Conservation (phyloP, 2,329 filamentous ascomycete genomes). For the Bipolaris zeicola region DNA sequence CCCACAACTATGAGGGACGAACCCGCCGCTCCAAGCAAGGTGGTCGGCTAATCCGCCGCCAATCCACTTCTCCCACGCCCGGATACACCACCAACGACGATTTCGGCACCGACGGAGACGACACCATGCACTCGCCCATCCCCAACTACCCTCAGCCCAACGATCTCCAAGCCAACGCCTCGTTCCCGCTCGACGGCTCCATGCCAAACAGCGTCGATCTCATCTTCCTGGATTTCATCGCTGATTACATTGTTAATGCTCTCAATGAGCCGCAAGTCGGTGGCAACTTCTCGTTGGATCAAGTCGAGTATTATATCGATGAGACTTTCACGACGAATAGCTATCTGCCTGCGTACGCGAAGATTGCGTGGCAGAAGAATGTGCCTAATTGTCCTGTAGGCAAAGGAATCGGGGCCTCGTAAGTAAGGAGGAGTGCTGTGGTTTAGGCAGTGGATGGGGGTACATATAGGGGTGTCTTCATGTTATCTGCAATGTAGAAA, state of each 20-base stretch:
- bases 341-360: constrained; percentile 50
- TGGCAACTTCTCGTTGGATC: constrained; percentile 32
- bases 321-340: constrained; percentile 51
- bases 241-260: constrained; percentile 43
- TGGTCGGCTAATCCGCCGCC: constrained; percentile 57
- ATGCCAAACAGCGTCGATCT: constrained; percentile 57
- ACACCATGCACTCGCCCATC: constrained; percentile 59
- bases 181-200: constrained; percentile 53
- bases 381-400: constrained; percentile 50
- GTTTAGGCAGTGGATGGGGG: background rate
- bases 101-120: constrained; percentile 62
- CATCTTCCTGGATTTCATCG: constrained; percentile 60
- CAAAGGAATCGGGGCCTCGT: constrained; percentile 34
- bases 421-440: background rate
- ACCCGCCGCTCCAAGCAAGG: constrained; percentile 38
- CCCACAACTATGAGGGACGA: constrained; percentile 30
- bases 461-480: background rate
- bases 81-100: constrained; percentile 64
- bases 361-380: constrained; percentile 49
- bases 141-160: constrained; percentile 56
- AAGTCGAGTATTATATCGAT: constrained; percentile 48
- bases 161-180: constrained; percentile 58
- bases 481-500: too few species aligned
- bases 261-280: constrained; percentile 43
- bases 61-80: constrained; percentile 50